Base-by-base conservation (phyloP, 2,329 filamentous ascomycete genomes). In the Zelopaecilomyces penicillatus region DNA sequence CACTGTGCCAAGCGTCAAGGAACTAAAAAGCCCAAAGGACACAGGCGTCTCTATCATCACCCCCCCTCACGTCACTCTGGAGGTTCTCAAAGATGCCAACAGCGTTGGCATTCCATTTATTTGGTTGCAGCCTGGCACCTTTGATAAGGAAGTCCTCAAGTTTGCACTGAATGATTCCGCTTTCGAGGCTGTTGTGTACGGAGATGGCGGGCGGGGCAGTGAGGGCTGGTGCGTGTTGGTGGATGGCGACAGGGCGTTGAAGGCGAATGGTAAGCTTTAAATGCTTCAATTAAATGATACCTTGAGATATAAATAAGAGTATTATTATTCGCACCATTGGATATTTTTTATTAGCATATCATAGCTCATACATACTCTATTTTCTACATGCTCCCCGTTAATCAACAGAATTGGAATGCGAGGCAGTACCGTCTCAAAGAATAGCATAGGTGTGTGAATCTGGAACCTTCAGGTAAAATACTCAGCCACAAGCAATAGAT, bases 121-220 rank as follows among this genome's bases (percentile, higher is more conserved):
- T 5, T 95, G 87, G 85, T 68, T 97, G 52, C 93, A 97, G 67
- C 93, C 93, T 0, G 93, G 91, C 1, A 90, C 81, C 11, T 97
- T 85, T 60, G 82, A 95, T 60, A 78, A 85, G 42, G 78, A 80
- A 46, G 84, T 88, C 26, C 60, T 95, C 50, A 68, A 75, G 35
- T 89, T 78, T 63, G 88, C 87, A 3, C 69, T 74, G 26, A 64
- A 58, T 48, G 69, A 84, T 52, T 68, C 65, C 5, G 67, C 66
- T 12, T 95, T 93, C 56, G 70, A 80, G 52, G 80, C 81, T 33
- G 83, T 88, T 32, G 83, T 87, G 36, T 78, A 72, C 50, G 81
- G 74, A 5, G 70, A 82, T 33, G 80, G 82, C 29, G 81, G 82
- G 28, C 59, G 65, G 29, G 85, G 85, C 6, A 65, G 69, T 41